These are phyloP conservation scores for Boletus vermiculosoides DNA, from an alignment of 768 basidiomycete species.

Conservation along the genomic window DNA sequence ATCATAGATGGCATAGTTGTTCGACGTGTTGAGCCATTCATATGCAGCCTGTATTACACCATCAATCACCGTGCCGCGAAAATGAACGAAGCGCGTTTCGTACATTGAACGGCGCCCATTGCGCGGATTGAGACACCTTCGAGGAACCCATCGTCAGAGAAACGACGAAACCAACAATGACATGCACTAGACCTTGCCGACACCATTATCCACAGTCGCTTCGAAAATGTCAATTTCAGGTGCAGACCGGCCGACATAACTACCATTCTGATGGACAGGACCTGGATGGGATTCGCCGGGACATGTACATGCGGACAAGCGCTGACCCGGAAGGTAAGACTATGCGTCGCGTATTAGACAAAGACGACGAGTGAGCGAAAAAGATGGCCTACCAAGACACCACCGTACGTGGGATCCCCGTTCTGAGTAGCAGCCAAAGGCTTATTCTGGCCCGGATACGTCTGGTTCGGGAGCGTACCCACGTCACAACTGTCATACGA, in stretches of 20 bases:
- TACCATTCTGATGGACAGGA: conserved; percentile 46
- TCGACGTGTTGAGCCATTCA: conserved; percentile 37
- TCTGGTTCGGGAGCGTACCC: conserved; percentile 77
- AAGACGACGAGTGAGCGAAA: not conserved
- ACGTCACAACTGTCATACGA: conserved; percentile 67
- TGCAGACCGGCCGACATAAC: conserved; percentile 51
- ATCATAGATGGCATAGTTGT: conserved; percentile 38
- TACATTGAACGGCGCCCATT: conserved; percentile 42
- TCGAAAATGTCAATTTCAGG: conserved; percentile 65
- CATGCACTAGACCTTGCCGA: conserved; percentile 34
- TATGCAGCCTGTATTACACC: conserved; percentile 41
- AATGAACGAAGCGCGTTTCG: not conserved
- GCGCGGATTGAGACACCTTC: conserved; percentile 54
- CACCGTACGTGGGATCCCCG: conserved; percentile 36
- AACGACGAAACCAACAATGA: not conserved
- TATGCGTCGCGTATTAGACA: conserved; percentile 9
- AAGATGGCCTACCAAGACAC: conserved; percentile 21
- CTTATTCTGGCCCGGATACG: conserved; percentile 41
- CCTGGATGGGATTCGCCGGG: conserved; percentile 57
- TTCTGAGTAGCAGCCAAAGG: conserved; percentile 45
- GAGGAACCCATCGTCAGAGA: conserved; percentile 8
- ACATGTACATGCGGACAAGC: conserved; percentile 59
- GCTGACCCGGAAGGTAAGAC: conserved; percentile 56
- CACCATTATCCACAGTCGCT: conserved; percentile 36
- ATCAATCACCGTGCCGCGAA: not conserved